Base-by-base conservation (phyloP, 2,329 filamentous ascomycete genomes). In the Juglanconis sp. region DNA sequence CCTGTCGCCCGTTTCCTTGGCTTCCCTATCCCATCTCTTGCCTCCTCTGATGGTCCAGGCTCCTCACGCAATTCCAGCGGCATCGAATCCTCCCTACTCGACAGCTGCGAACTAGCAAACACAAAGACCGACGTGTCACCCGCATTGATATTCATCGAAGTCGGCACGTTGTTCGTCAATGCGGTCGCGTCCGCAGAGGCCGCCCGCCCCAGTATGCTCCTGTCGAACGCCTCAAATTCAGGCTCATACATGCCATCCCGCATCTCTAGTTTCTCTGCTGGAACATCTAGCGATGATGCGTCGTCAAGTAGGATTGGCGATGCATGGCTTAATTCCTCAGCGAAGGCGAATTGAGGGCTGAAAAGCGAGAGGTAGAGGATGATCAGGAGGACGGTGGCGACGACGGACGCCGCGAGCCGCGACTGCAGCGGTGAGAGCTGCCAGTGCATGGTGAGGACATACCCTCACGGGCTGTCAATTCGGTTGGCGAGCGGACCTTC, bases 401-500 rank as follows among this genome's bases (percentile, higher is more conserved):
- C 77, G 56, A 89, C 71, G 60, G 87, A 90, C 68, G 87, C 86
- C 70, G 84, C 83, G 69, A 91, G 83, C 71, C 89, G 87, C 76
- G 87, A 88, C 77, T 90, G 90, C 66, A 90, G 77, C 68, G 83
- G 86, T 72, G 83, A 87, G 73, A 88, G 81, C 74, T 87, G 77
- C 46, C 46, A 48, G 46, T 48, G 55, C 82, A 85, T 84, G 65
- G 68, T 73, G 70, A 64, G 67, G 66, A 68, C 73, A 76, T 76
- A 75, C 74, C 79, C 79, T 73, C 73, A 68, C 69, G 70, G 73
- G 74, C 48, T 53, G 49, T 57, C 47, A 32, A 31, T 30, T 55
- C n/a, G 30, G 15, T 47, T 34, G 47, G 40, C 10, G 35, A 15
- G 11, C 24, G 46, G 30, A 47, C 44, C 38, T 40, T 47, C 34